Percentiles rank a stretch among this genome's conserved stretches.
phyloP scores from a whole-genome alignment of 1,284 basidiomycete genomes.

The Trametes pubescens region DNA sequence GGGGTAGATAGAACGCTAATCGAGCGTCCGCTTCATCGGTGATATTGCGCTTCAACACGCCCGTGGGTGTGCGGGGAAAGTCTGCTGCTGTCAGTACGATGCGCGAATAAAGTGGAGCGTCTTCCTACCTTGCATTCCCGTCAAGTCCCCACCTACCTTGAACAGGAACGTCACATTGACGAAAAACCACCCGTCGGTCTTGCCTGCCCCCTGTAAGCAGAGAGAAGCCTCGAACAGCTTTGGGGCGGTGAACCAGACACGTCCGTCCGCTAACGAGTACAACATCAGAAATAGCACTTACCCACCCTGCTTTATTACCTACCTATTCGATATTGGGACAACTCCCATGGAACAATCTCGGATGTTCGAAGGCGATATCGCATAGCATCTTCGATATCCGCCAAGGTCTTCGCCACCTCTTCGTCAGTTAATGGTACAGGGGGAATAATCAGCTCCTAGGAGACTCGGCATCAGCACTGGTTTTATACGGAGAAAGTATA shows the following conservation, averaged over 20 bases:
- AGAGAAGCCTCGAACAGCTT: slow-evolving; percentile 81
- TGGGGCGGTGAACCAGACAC: slow-evolving; percentile 78
- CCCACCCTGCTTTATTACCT: slow-evolving; percentile 32
- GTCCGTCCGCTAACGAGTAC: slow-evolving; percentile 65
- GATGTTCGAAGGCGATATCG: slow-evolving; percentile 78
- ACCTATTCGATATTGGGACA: slow-evolving; percentile 78
- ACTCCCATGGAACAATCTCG: slow-evolving; percentile 79
- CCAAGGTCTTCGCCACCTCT: slow-evolving; percentile 71
- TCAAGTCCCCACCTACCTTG: slow-evolving; percentile 74
- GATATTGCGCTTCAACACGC: slow-evolving; percentile 72
- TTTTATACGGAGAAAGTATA: not conserved
- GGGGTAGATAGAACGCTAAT: slow-evolving; percentile 66
- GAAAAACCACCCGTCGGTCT: slow-evolving; percentile 84
- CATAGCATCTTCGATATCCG: slow-evolving; percentile 79
- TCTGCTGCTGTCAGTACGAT: slow-evolving; percentile 50
- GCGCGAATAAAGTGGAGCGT: not conserved
- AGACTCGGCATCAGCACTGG: slow-evolving; percentile 14
- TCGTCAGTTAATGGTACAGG: slow-evolving; percentile 71
- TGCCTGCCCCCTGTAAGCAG: slow-evolving; percentile 72
- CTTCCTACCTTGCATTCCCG: slow-evolving; percentile 68
- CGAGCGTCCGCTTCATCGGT: slow-evolving; percentile 75
- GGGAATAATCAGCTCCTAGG: slow-evolving; percentile 72
- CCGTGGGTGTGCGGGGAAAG: slow-evolving; percentile 71
- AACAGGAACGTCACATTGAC: slow-evolving; percentile 77
- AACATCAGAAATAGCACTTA: slow-evolving; percentile 16